phyloP scores from a whole-genome alignment of 805 yeast genomes.

The Alloascoidea africana region DNA sequence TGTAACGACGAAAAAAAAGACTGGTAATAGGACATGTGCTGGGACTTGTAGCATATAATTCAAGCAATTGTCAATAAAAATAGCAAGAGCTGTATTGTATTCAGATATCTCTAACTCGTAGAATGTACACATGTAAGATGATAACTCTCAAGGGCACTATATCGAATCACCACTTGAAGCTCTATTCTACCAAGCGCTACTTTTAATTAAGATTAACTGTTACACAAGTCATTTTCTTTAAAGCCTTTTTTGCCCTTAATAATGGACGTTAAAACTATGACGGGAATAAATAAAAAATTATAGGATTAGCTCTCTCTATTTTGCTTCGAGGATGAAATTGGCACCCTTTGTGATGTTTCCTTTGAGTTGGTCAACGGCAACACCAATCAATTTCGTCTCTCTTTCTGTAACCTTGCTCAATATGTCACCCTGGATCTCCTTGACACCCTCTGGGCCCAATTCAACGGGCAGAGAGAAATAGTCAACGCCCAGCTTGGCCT shows the following conservation, averaged over 20 bases:
- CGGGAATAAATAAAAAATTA: background rate
- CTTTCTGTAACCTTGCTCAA: slow-evolving; percentile 61
- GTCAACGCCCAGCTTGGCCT: slow-evolving; percentile 64
- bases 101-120: background rate
- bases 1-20: background rate
- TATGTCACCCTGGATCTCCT: slow-evolving; percentile 52
- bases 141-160: background rate
- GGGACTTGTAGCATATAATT: background rate
- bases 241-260: too few relatives aligned
- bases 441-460: slow-evolving; percentile 84
- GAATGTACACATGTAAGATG: background rate
- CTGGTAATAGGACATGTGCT: background rate
- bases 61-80: background rate
- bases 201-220: background rate
- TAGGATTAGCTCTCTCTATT: background rate
- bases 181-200: background rate
- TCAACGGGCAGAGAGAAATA: slow-evolving; percentile 94
- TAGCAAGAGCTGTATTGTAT: background rate
- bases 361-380: slow-evolving; percentile 75
- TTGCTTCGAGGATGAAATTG: slow-evolving; percentile 29
- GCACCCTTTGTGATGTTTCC: slow-evolving; percentile 89
- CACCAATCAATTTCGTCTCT: slow-evolving; percentile 73
- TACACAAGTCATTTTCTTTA: background rate
- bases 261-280: background rate
- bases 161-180: background rate